These are phyloP conservation scores for Breynia disticha DNA, from an alignment of 441 rosid species.

Conservation along the genomic window DNA sequence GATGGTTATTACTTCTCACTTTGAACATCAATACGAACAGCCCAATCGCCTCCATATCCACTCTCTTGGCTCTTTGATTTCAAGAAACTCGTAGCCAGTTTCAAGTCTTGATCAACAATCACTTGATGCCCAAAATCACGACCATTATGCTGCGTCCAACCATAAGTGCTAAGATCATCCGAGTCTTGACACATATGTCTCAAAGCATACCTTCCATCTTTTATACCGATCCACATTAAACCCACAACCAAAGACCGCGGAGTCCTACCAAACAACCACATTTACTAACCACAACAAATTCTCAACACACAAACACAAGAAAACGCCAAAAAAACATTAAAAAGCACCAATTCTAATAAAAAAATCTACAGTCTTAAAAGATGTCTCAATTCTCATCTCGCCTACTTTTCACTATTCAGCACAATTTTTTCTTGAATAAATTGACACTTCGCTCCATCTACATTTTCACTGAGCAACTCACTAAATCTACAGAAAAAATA, in stretches of 20 bases:
- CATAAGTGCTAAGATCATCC: conserved; percentile 67
- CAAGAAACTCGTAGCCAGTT: conserved; percentile 68
- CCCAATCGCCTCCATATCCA: conserved; percentile 99
- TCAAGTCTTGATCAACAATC: conserved; percentile 67
- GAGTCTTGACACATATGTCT: conserved; percentile 87
- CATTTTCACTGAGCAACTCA: too few species aligned
- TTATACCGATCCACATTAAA: conserved; percentile 94
- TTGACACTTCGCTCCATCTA: too few species aligned
- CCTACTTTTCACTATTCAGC: too few species aligned
- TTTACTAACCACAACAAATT: background rate
- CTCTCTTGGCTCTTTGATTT: conserved; percentile 56
- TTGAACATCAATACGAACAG: conserved; percentile 56
- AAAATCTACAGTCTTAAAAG: too few species aligned
- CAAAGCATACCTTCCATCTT: conserved; percentile 60
- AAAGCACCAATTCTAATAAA: too few species aligned
- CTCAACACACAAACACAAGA: background rate
- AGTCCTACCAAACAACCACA: conserved; percentile 41
- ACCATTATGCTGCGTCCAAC: conserved; percentile 89
- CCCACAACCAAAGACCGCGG: conserved; percentile 79
- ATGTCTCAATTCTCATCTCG: too few species aligned
- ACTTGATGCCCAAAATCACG: conserved; percentile 81
- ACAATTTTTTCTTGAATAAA: too few species aligned
- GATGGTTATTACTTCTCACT: conserved; percentile 38
- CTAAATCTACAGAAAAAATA: too few species aligned
- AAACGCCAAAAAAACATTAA: background rate